Conservation (phyloP, 2,329 filamentous ascomycete genomes). For the Coleophoma cylindrospora region DNA sequence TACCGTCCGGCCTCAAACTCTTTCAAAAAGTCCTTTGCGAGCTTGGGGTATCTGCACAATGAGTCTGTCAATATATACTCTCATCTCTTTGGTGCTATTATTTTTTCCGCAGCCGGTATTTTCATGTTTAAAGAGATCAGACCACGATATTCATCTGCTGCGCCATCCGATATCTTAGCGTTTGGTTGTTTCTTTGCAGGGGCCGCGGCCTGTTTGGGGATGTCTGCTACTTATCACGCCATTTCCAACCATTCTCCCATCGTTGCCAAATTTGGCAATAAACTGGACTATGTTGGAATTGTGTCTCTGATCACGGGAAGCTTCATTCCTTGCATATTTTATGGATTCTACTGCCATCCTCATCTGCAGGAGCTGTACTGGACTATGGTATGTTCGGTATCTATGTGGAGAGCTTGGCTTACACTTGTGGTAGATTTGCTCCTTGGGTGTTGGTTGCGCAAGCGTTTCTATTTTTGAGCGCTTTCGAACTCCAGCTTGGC, state of each 20-base stretch:
- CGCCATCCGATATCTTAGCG: conserved; percentile 58
- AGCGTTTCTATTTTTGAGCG: conserved; percentile 72
- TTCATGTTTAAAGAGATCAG: conserved; percentile 53
- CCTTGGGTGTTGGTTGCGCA: conserved; percentile 72
- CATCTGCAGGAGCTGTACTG: conserved; percentile 66
- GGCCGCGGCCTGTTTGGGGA: conserved; percentile 66
- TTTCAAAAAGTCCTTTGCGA: conserved; percentile 50
- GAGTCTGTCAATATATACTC: conserved; percentile 66
- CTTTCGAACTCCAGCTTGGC: conserved; percentile 79
- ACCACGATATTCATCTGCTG: conserved; percentile 62
- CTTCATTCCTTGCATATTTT: conserved; percentile 84
- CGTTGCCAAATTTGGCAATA: conserved; percentile 81
- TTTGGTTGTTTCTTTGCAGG: conserved; percentile 78
- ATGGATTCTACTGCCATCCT: conserved; percentile 72
- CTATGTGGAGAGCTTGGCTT: neutral
- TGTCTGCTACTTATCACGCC: conserved; percentile 82
- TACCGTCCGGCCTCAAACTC: conserved; percentile 62
- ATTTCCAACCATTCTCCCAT: conserved; percentile 77
- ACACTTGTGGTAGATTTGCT: conserved; percentile 57
- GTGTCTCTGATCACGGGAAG: conserved; percentile 87
- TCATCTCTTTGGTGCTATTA: conserved; percentile 61
- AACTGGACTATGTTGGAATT: conserved; percentile 92
- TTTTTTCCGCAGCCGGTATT: conserved; percentile 45
- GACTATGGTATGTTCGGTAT: conserved; percentile 55
- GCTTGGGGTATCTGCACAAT: conserved; percentile 58